Percentiles rank a stretch among this genome's conserved stretches.
Conservation (phyloP, 176 grass and related monocot genomes). For the Oryza meridionalis region DNA sequence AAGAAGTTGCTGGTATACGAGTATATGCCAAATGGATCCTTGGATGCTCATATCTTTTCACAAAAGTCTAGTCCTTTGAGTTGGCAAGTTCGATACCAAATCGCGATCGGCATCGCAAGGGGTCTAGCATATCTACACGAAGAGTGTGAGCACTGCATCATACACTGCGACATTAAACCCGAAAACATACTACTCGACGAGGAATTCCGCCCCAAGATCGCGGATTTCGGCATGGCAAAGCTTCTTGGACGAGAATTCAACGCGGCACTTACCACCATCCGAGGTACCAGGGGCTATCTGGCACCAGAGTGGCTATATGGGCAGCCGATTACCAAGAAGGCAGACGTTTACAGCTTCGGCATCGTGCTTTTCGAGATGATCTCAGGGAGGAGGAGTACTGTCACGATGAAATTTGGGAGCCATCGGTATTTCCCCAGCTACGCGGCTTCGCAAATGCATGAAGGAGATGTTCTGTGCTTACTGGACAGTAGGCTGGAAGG, state of each 20-base stretch:
- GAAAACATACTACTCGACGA: slow-evolving; percentile 63
- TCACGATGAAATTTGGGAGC: not conserved
- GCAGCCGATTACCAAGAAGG: slow-evolving; percentile 49
- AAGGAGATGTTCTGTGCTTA: slow-evolving; percentile 50
- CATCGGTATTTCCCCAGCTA: slow-evolving; percentile 44
- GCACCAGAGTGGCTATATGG: slow-evolving; percentile 57
- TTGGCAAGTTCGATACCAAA: slow-evolving; percentile 40
- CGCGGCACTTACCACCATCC: slow-evolving; percentile 43
- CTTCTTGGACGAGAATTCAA: slow-evolving; percentile 53
- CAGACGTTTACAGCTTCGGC: slow-evolving; percentile 66
- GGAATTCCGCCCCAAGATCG: slow-evolving; percentile 51
- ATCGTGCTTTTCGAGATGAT: slow-evolving; percentile 60
- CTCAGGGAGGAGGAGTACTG: slow-evolving; percentile 42
- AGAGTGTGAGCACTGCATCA: slow-evolving; percentile 61
- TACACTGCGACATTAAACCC: slow-evolving; percentile 68
- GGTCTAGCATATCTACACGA: slow-evolving; percentile 61
- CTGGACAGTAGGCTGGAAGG: slow-evolving; percentile 46
- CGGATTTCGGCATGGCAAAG: slow-evolving; percentile 64
- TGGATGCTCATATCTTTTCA: slow-evolving; percentile 45
- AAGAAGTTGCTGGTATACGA: slow-evolving; percentile 54
- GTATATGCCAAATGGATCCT: slow-evolving; percentile 56
- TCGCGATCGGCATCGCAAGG: slow-evolving; percentile 49
- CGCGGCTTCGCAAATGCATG: slow-evolving; percentile 33
- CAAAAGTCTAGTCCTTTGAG: slow-evolving; percentile 6
- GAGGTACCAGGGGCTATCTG: slow-evolving; percentile 63